These are phyloP conservation scores for Rhodotorula sp. DNA, from an alignment of 1,284 basidiomycete genomes.

Conservation along the genomic window DNA sequence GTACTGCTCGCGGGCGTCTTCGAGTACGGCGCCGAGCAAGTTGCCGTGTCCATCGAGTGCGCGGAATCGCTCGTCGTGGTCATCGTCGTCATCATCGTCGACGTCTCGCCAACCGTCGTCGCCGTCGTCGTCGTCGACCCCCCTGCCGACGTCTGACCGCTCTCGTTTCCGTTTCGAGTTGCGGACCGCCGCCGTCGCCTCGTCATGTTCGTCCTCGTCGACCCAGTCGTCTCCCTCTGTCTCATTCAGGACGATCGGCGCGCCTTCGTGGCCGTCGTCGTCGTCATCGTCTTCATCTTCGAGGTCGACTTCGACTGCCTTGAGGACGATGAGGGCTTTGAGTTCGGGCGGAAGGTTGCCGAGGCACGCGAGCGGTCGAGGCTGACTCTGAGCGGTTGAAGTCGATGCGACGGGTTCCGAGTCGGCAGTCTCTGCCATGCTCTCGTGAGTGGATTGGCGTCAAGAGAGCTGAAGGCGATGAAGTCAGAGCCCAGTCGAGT, in stretches of 20 bases:
- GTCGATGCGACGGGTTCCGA: background rate
- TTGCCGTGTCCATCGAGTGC: constrained; percentile 1
- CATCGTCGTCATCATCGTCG: background rate
- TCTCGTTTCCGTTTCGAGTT: background rate
- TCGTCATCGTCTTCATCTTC: constrained; percentile 4
- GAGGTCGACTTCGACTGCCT: constrained; percentile 8
- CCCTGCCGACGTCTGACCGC: background rate
- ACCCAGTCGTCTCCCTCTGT: background rate
- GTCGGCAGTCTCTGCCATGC: too few relatives aligned
- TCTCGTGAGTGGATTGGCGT: too few relatives aligned
- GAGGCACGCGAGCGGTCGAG: constrained; percentile 16
- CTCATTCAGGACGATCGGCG: background rate
- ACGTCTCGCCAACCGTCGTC: constrained; percentile 12
- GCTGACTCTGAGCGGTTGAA: background rate
- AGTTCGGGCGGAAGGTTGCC: constrained; percentile 31
- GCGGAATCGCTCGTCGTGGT: background rate
- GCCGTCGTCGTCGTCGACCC: background rate
- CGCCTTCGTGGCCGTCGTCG: constrained; percentile 2
- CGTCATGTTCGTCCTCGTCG: constrained; percentile 5
- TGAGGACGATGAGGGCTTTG: constrained; percentile 33
- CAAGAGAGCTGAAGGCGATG: too few relatives aligned
- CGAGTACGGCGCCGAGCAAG: background rate
- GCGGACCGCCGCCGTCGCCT: too few relatives aligned
- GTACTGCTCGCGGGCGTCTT: background rate
- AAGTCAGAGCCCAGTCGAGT: too few relatives aligned